Evolutionary conservation across 345 rosid genomes (phyloP), one percentile per base, ranked within the genome.

Genomic region (Xanthoceras sorbifolium): DNA sequence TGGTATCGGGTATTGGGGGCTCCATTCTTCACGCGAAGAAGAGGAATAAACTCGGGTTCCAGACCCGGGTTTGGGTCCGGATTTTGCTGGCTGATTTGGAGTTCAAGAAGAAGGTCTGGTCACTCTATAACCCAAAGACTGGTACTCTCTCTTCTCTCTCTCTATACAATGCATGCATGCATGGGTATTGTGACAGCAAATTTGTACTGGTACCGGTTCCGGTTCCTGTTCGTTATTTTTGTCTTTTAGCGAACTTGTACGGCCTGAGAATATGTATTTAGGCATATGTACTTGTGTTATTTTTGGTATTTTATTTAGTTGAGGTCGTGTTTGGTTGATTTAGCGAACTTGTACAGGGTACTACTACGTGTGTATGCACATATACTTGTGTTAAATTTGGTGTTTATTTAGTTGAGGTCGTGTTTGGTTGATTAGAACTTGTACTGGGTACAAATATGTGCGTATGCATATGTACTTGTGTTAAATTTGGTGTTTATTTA

Each of bases 61-160:
- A 86, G 82, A 81, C 85, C 68, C 93, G 95, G 64, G 98, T 89
- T 48, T 94, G 98, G 98, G 97, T 92, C 61, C 91, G 98, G 59
- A 84, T 92, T 26, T 87, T 92, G 28, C 82, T 92, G 4, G 94
- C 98, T 9, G 95, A 90, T 68, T 81, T 90, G 81, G 93, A 90
- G 81, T 93, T 93, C 83, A 89, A 77, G 86, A 92, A 86, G 80
- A 88, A 67, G 74, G 73, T 92, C 4, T 93, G 98, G 98, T 93
- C 98, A 81, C 82, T 88, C 18, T 90, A 90, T 55, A 93, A 93
- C 82, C 95, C 91, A 57, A 66, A 87, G 11, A 88, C 98, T 26
- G 98, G 98, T 93, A 54, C 9, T 6, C 59, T 54, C 3, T 44
- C 17, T 9, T 46, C 52, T 46, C 50, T 14, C 42, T 38, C 9